Percentiles rank a stretch among this genome's conserved stretches.
phyloP scores from a whole-genome alignment of 257 asterid genomes.

The Solanum microdontum region DNA sequence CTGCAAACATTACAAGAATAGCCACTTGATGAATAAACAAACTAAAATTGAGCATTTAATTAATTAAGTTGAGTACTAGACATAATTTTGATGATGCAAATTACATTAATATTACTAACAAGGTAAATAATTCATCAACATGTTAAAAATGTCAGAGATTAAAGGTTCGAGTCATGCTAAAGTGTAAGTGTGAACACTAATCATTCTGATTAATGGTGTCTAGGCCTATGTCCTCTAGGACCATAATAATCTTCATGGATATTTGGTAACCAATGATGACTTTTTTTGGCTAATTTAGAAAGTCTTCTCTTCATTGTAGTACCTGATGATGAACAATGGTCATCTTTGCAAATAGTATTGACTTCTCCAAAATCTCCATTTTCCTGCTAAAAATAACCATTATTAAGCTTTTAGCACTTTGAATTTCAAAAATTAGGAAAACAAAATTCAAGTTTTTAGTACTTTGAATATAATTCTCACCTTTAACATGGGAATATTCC shows the following conservation, averaged over 20 bases:
- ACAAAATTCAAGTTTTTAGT: not conserved
- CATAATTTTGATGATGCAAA: not conserved
- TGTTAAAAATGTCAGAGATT: not conserved
- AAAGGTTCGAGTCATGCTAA: fast-evolving
- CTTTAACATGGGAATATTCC: slow-evolving; percentile 11
- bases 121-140: not conserved
- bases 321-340: slow-evolving; percentile 38
- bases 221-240: slow-evolving; percentile 56
- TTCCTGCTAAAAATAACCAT: slow-evolving; percentile 13
- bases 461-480: slow-evolving; percentile 16
- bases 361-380: slow-evolving; percentile 7
- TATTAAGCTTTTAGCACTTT: not conserved
- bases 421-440: not conserved
- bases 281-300: slow-evolving; percentile 28
- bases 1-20: slow-evolving; percentile 27
- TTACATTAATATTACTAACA: not conserved
- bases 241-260: slow-evolving; percentile 84
- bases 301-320: slow-evolving; percentile 32
- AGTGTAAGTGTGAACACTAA: not conserved
- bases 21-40: not conserved
- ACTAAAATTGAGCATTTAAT: not conserved
- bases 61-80: not conserved
- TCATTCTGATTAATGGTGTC: slow-evolving; percentile 28
- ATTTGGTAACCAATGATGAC: slow-evolving; percentile 66
- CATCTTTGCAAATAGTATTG: slow-evolving; percentile 3